Evolutionary conservation across 805 yeast genomes (phyloP), one percentile per base, ranked within the genome.

Genomic region (Diddensiella transvaalensis): DNA sequence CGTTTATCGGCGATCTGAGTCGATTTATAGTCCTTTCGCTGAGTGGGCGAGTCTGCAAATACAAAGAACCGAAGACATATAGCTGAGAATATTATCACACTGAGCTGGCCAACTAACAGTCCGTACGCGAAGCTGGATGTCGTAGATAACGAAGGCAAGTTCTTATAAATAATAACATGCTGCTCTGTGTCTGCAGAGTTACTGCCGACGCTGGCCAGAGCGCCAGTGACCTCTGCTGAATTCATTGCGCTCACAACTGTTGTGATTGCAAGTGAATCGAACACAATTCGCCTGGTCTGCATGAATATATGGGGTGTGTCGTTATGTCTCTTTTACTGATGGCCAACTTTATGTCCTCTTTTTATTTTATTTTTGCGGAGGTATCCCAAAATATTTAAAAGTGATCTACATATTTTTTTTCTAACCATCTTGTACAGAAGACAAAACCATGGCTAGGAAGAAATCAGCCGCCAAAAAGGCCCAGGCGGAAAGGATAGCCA

Each of bases 401-500:
- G n/a, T n/a, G n/a, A n/a, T n/a, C n/a, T n/a, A n/a, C n/a, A n/a
- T n/a, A n/a, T n/a, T n/a, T n/a, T n/a, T n/a, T n/a, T n/a, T n/a
- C n/a, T n/a, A n/a, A n/a, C n/a, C n/a, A n/a, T n/a, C n/a, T n/a
- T n/a, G n/a, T n/a, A n/a, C n/a, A n/a, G n/a, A n/a, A n/a, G n/a
- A n/a, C n/a, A 37, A 45, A 17, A 43, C 13, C 30, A 86, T 86
- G 95, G 83, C 93, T 38, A 82, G 95, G 79, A 87, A 86, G 82
- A 86, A 86, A 75, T 83, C 91, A 21, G 89, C 90, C 36, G 73
- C 89, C 48, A 85, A 83, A 61, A 83, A 70, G 60, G 90, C 90
- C 8, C 74, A 70, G 61, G 82, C 58, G 32, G 49, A 53, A 13
- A 26, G 13, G 32, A 13, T n/a, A n/a, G n/a, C n/a, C n/a, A n/a